Evolutionary conservation across 164 flowering plant genomes (phyloP), one percentile per base, ranked within the genome.

Genomic region (Kingdonia uniflora): DNA sequence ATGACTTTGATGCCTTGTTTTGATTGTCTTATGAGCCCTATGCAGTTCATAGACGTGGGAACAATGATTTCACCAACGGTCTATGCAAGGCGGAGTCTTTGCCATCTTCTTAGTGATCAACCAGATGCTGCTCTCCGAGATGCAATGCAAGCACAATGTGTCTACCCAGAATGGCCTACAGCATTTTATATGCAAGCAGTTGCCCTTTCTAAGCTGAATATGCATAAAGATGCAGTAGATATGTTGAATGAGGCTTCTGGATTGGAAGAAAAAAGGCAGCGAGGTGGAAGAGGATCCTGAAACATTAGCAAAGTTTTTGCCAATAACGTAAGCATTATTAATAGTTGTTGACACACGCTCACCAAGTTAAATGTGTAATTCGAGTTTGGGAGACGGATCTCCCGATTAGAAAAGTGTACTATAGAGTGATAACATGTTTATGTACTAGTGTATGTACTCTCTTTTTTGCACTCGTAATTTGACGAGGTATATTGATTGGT

Each of bases 131-230:
- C 96, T 14, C 89, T 92, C 19, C 54, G 99, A 56, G 99, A 92
- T 65, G 99, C 95, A 46, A 88, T 92, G 99, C 95, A 88, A 73
- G 96, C 99, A 37, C 99, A 92, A 60, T 80, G 88, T 38, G 88
- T 86, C 1, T 73, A 79, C 50, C 88, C 95, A 24, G 99, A 92
- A 21, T 92, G 99, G 99, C 75, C 96, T 4, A 86, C 95, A 0
- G 89, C 99, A 37, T 92, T 92, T 60, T 92, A 92, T 77, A 74
- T 92, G 94, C 99, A 92, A 64, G 70, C 99, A 2, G 95, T 82
- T 58, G 99, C 99, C 20, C 88, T 92, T 24, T 79, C 94, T 17
- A 92, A 88, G 75, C 84, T 92, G 6, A 79, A 84, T 57, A 92
- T 92, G 99, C 79, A 84, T 60, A 82, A 84, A 49, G 99, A 92